Evolutionary conservation across 2,329 filamentous ascomycete species (phyloP).

Genomic region (Seiridium cupressi): DNA sequence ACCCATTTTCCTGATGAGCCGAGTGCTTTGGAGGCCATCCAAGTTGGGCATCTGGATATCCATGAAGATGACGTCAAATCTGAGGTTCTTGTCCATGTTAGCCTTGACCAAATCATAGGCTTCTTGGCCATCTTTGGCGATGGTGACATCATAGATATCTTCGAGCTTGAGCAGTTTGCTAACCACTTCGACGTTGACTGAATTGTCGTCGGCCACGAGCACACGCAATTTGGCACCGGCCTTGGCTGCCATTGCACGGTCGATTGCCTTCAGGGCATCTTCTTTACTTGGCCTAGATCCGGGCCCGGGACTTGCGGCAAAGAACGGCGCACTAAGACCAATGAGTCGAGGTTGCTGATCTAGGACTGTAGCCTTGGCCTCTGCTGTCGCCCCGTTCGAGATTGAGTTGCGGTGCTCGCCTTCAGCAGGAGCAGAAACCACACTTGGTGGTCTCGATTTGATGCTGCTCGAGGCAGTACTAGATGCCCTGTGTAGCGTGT

Average conservation of each 20-base stretch:
- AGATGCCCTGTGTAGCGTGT: slow-evolving; percentile 36
- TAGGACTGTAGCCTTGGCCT: slow-evolving; percentile 43
- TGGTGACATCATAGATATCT: slow-evolving; percentile 81
- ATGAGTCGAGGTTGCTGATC: slow-evolving; percentile 76
- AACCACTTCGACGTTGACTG: slow-evolving; percentile 57
- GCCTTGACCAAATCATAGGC: slow-evolving; percentile 83
- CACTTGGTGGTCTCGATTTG: slow-evolving; percentile 47
- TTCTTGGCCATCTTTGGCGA: slow-evolving; percentile 84
- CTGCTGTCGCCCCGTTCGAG: slow-evolving; percentile 23
- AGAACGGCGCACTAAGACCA: slow-evolving; percentile 81
- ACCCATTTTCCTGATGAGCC: slow-evolving; percentile 80
- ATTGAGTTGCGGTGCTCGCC: slow-evolving; percentile 33
- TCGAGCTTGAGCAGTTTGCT: slow-evolving; percentile 71
- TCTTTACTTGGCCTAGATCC: slow-evolving; percentile 39
- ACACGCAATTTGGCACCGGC: slow-evolving; percentile 69
- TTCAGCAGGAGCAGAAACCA: slow-evolving; percentile 39
- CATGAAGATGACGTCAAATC: slow-evolving; percentile 92
- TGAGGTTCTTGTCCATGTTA: slow-evolving; percentile 69
- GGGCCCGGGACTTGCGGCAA: slow-evolving; percentile 45
- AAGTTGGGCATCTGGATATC: slow-evolving; percentile 95
- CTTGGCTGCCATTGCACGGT: slow-evolving; percentile 62
- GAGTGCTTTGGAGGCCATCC: slow-evolving; percentile 83
- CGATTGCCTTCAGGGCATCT: slow-evolving; percentile 64
- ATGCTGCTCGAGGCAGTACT: slow-evolving; percentile 55
- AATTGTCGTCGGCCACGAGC: slow-evolving; percentile 75